Evolutionary conservation across 139 green algal genomes (phyloP), one percentile per base, ranked within the genome.

Genomic region (Tetraselmis chui): DNA sequence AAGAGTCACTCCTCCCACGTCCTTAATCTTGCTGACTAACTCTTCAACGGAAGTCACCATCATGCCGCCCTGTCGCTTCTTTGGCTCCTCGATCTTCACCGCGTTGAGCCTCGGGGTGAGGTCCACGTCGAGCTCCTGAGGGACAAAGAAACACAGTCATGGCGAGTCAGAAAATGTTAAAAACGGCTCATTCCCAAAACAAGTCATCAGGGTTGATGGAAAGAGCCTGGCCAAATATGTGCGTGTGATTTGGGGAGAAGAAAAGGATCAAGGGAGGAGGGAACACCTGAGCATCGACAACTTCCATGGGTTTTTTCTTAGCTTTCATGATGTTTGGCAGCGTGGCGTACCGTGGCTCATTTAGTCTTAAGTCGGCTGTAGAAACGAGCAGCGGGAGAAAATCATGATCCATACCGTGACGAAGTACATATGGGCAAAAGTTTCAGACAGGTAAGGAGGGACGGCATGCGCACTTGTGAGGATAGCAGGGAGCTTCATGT

Each of bases 271-370:
- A 18, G 45, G 45, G 45, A 18, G 18, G 45, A 18, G 45, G 45
- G 45, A 67, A 18, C 11, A 67, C 45, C 45, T 90, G 77, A 26
- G 88, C 83, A 0, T 80, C 84, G 1, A 91, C 27, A 58, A 76
- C 79, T 59, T 93, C 87, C 67, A 98, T 95, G 0, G 86, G 79
- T 83, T 95, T 95, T 88, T 97, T 97, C 88, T 97, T 98, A 32
- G 95, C 93, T 74, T 95, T 94, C 92, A 98, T 98, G 75, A 97
- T 96, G 82, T 94, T 94, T 2, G 95, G 93, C 82, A 99, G 87
- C 23, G 93, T 97, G 29, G 95, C 92, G 79, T 98, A 98, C 29
- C 95, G 81, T 0, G 96, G 96, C 81, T 94, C 91, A 85, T 99
- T 99, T 29, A 99, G 89, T 22, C 96, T 86, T 77, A 99, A 86